Evolutionary conservation across 306 rosid species (phyloP), one percentile per base, ranked within the genome.

Genomic region (Lablab purpureus): DNA sequence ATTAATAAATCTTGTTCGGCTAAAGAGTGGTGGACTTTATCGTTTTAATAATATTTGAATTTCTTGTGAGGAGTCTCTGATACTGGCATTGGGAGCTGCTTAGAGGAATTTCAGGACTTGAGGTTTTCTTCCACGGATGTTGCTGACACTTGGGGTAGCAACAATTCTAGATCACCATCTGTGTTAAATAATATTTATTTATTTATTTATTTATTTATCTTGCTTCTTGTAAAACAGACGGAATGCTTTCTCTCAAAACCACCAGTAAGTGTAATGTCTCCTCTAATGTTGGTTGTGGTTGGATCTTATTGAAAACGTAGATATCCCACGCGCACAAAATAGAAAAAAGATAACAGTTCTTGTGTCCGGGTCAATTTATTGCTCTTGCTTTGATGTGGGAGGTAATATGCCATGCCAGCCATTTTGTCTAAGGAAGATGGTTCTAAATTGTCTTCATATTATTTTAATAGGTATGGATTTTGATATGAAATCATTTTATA

Each of bases 21-120:
- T 75, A 58, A 21, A 58, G 54, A 21, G 23, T 54, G 56, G 28
- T 23, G 34, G 25, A 0, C 0, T n/a, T 75, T 68, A 34, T 1
- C 4, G 55, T 81, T 21, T 30, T 11, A 46, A 67, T 56, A 30
- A 56, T 32, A 60, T 60, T 62, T 43, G 54, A 83, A 22, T 72
- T 83, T 85, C 8, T 47, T 36, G 18, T 25, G 65, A 63, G 60
- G 81, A 95, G 99, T 95, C 75, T 90, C 97, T 55, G 99, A 93
- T 84, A 91, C 99, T 6, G 99, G 99, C 0, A 59, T 86, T 34
- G 96, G 97, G 71, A 88, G 93, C 89, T 72, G 88, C 86, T 55
- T 84, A 82, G 90, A 83, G 79, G 96, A 95, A 77, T 93, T 86
- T 87, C 89, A 71, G 32, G 76, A 51, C 56, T 41, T 92, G 82